A percentile compares a stretch with the other conserved stretches of the same genome.
Evolutionary conservation across 2,329 filamentous ascomycete species (phyloP).

Genomic region (Alternaria novae-zelandiae): DNA sequence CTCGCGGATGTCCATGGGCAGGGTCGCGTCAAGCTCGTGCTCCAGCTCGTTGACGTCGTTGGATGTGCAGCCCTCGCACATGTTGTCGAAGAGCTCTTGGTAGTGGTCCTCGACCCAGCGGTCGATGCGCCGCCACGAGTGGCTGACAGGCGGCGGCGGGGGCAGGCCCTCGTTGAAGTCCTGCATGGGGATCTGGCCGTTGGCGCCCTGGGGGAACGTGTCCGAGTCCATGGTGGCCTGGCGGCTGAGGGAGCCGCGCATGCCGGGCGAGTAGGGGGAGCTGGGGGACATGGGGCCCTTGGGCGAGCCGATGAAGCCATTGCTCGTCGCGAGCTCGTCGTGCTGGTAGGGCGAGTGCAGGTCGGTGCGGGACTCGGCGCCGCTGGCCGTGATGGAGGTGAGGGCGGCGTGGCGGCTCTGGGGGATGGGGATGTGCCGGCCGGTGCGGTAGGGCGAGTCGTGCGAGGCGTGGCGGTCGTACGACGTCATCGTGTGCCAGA

Average conservation of each 20-base stretch:
- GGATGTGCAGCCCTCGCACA: conserved; percentile 87
- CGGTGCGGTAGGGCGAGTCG: conserved; percentile 91
- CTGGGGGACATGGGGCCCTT: conserved; percentile 63
- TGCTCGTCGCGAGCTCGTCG: conserved; percentile 64
- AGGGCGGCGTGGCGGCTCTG: conserved; percentile 82
- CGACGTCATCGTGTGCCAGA: conserved; percentile 87
- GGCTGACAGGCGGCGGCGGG: conserved; percentile 82
- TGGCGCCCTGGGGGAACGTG: conserved; percentile 68
- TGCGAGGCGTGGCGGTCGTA: conserved; percentile 85
- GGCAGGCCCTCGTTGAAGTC: conserved; percentile 91
- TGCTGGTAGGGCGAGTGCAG: conserved; percentile 80
- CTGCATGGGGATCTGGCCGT: conserved; percentile 93
- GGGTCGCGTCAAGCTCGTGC: conserved; percentile 90
- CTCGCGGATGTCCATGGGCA: conserved; percentile 92
- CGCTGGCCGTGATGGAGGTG: conserved; percentile 84
- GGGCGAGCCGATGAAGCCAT: conserved; percentile 67
- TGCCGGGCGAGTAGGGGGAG: conserved; percentile 86
- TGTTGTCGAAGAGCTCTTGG: conserved; percentile 89
- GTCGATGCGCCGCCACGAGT: conserved; percentile 96
- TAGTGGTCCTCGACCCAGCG: conserved; percentile 94
- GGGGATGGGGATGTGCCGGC: conserved; percentile 85
- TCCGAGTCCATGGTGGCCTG: conserved; percentile 62
- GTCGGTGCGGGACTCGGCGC: conserved; percentile 85
- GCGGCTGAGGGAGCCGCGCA: conserved; percentile 77
- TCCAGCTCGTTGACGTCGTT: conserved; percentile 98